Conservation (phyloP, 805 yeast species). For the Lachancea dasiensis region DNA sequence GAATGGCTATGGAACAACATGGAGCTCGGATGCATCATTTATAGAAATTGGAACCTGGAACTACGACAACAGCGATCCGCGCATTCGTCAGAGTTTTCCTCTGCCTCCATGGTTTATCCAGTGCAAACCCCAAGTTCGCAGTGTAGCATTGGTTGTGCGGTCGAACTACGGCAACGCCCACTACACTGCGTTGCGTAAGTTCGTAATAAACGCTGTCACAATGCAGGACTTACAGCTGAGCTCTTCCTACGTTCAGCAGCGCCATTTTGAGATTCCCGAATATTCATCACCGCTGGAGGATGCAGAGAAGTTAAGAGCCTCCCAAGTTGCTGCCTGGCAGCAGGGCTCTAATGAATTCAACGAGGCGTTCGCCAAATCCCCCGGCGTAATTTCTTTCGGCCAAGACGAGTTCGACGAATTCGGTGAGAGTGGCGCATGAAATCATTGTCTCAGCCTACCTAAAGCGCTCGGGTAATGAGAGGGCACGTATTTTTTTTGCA, state of each 20-base stretch:
- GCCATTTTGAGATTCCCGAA: slow-evolving; percentile 20
- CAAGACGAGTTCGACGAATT: slow-evolving; percentile 24
- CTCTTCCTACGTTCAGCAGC: slow-evolving; percentile 16
- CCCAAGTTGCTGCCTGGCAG: slow-evolving; percentile 11
- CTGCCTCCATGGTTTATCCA: slow-evolving; percentile 31
- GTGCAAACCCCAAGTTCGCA: slow-evolving; percentile 28
- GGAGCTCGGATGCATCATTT: slow-evolving; percentile 19
- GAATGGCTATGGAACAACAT: slow-evolving; percentile 11
- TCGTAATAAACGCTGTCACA: slow-evolving; percentile 39
- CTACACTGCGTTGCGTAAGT: slow-evolving; percentile 35
- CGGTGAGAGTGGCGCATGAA: slow-evolving; percentile 1
- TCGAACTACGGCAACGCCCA: slow-evolving; percentile 35
- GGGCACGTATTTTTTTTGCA: too few relatives aligned
- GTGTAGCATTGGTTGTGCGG: slow-evolving; percentile 28
- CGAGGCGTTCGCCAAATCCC: neutral
- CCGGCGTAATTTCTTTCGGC: slow-evolving; percentile 32
- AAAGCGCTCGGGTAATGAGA: too few relatives aligned
- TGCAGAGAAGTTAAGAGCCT: slow-evolving; percentile 8
- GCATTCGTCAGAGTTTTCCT: slow-evolving; percentile 26
- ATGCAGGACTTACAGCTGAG: slow-evolving; percentile 30
- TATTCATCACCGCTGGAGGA: slow-evolving; percentile 14
- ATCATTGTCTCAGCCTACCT: neutral
- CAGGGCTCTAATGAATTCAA: slow-evolving; percentile 1
- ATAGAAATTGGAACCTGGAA: slow-evolving; percentile 26
- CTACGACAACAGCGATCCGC: slow-evolving; percentile 23